Base-by-base conservation (phyloP, 2,329 filamentous ascomycete genomes). In the Bipolaris victoriae region DNA sequence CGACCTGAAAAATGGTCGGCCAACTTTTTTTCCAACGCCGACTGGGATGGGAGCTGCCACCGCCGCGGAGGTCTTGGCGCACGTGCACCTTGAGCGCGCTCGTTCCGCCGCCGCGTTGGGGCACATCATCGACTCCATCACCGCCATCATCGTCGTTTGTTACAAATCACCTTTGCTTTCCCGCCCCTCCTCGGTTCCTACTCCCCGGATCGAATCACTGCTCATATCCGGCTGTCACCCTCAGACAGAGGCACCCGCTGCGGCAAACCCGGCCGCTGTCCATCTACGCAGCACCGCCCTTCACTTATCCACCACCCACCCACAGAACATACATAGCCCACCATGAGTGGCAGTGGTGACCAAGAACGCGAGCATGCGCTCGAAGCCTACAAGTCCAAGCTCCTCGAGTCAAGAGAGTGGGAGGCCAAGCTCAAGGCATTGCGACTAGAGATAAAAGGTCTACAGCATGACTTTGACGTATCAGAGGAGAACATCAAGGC, bases 401-500 rank as follows among this genome's bases (percentile, higher is more conserved):
- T 83, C 70, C 85, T 97, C 73, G 94, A 99, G 79, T 96, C 96
- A 70, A 88, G 96, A 79, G 95, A 99, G 84, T 98, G 92, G 92
- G 96, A 99, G 80, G 90, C 94, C 50, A 99, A 98, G 84, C 86
- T 99, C 61, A 99, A 98, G 83, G 87, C 89, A 51, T 82, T 99
- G 70, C 91, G 95, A 62, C 83, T 97, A 80, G 95, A 97, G 69
- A 97, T 99, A 79, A 99, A 98, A 82, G 92, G 90, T 58, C 81
- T 98, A 53, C 92, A 97, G 77, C 92, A 90, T 75, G 93, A 98
- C 71, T 99, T 93, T 74, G 94, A 99, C 77, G 88, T 94, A 67
- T 98, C 95, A 52, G 95, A 99, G 77, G 96, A 99, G 67, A 98
- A 98, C 82, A 98, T 99, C 84, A 99, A 99, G 84, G 95, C 95